A percentile compares a stretch with the other conserved stretches of the same genome.
Conservation (phyloP, 192 early-diverging fungal genomes). For the Gryganskiella cystojenkinii region DNA sequence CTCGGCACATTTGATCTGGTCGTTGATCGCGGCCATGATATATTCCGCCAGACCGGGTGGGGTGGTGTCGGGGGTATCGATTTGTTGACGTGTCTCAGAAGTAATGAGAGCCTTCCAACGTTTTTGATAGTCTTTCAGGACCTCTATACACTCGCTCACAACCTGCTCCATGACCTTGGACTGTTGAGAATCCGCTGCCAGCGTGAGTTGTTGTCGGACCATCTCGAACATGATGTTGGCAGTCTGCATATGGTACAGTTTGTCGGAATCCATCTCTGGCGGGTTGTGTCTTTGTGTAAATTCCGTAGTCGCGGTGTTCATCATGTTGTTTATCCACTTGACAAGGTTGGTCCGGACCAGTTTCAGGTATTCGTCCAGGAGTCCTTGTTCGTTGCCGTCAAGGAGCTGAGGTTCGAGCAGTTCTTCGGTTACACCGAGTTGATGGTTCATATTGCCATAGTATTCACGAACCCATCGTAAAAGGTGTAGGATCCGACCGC, state of each 20-base stretch:
- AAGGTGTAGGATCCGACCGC: constrained; percentile 87
- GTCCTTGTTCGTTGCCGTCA: constrained; percentile 91
- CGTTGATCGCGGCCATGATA: constrained; percentile 95
- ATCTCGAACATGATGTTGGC: constrained; percentile 96
- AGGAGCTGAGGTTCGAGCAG: constrained; percentile 89
- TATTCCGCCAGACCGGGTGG: constrained; percentile 94
- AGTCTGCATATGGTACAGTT: constrained; percentile 83
- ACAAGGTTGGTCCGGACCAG: constrained; percentile 87
- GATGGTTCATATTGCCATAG: constrained; percentile 85
- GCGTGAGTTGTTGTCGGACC: constrained; percentile 96
- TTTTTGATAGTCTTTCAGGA: constrained; percentile 86
- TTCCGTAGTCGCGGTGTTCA: constrained; percentile 83
- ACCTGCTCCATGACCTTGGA: constrained; percentile 93
- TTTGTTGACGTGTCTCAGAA: constrained; percentile 81
- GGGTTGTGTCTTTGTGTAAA: constrained; percentile 75
- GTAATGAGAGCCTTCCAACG: constrained; percentile 85
- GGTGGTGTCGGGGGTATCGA: constrained; percentile 79
- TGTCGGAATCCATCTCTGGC: constrained; percentile 84
- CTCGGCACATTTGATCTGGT: constrained; percentile 91
- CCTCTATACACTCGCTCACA: constrained; percentile 77
- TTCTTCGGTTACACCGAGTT: constrained; percentile 90
- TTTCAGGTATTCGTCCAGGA: constrained; percentile 91
- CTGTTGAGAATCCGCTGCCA: constrained; percentile 86
- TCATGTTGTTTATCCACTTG: constrained; percentile 94
- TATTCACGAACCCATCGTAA: constrained; percentile 94